phyloP scores from a whole-genome alignment of 2,329 filamentous ascomycete species.

The Alternaria sp. region DNA sequence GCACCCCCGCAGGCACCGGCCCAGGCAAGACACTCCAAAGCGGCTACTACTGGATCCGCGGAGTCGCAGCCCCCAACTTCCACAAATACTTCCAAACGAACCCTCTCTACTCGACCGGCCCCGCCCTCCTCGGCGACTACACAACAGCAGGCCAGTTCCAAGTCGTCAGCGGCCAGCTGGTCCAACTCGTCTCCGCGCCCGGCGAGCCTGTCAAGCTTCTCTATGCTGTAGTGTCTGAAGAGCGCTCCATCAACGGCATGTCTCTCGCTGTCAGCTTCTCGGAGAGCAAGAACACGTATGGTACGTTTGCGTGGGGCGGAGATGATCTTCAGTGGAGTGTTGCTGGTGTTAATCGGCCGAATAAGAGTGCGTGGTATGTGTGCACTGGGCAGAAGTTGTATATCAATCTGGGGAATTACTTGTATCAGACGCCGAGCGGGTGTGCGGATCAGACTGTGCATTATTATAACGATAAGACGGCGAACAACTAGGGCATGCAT shows the following conservation, averaged over 20 bases:
- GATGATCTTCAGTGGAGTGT: constrained; percentile 64
- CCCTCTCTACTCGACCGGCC: constrained; percentile 50
- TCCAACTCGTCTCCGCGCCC: constrained; percentile 59
- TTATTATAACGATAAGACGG: constrained; percentile 47
- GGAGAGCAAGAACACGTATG: constrained; percentile 59
- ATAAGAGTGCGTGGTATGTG: constrained; percentile 65
- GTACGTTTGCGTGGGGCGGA: constrained; percentile 64
- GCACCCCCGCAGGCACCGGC: constrained; percentile 37
- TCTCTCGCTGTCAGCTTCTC: constrained; percentile 60
- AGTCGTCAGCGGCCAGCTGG: constrained; percentile 62
- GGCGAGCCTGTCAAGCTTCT: constrained; percentile 53
- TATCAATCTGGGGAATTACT: constrained; percentile 66
- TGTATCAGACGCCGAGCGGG: constrained; percentile 63
- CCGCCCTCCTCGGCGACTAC: constrained; percentile 59
- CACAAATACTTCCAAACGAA: constrained; percentile 50
- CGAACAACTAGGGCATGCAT: constrained; percentile 25
- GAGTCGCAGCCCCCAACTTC: constrained; percentile 63
- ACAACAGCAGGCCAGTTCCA: constrained; percentile 65
- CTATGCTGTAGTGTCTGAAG: constrained; percentile 40
- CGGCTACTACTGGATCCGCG: constrained; percentile 65
- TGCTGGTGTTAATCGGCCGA: constrained; percentile 58
- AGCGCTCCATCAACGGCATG: constrained; percentile 40
- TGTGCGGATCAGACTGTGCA: constrained; percentile 64
- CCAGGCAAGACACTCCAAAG: constrained; percentile 56
- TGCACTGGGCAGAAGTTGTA: constrained; percentile 60